Evolutionary conservation across 192 early-diverging fungal genomes (phyloP), one percentile per base, ranked within the genome.

Genomic region (Bifiguratus adelaidae): DNA sequence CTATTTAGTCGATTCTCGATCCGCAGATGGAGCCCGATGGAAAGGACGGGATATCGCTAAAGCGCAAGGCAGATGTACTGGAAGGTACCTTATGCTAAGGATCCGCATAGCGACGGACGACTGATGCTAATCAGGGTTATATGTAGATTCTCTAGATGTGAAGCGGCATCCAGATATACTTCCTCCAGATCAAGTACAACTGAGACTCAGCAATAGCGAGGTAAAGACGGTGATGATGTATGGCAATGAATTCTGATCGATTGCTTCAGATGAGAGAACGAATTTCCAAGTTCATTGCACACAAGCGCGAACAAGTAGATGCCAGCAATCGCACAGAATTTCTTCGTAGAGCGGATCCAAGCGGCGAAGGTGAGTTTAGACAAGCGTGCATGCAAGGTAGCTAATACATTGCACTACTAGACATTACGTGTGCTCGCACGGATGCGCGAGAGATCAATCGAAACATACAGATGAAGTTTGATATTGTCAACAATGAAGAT

Each of bases 381-480:
- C 15, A 11, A 34, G 32, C 11, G 11, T 15, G 32, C 32, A 34
- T 34, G 11, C 32, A 11, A 34, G 11, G 11, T 13, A 34, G 11
- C 32, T 34, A 15, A 34, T 15, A 34, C 1, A 13, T 34, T 34
- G 11, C 32, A 11, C 15, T 15, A 0, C 32, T 21, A 40, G 62
- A 65, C 19, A 52, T 58, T 8, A 63, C 61, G 13, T 87, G 88
- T 46, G 83, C 88, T 16, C 71, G 88, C 27, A 74, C 70, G 6
- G 85, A 90, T 50, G 80, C 84, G 3, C 70, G 71, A 30, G 78
- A 77, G 41, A 63, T 82, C 4, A 88, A 83, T 52, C 63, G 82
- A 7, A 85, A 79, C 15, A 79, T 89, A 20, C 83, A 88, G 54
- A 82, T 92, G 68, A 86, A 84, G 34, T 65, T 74, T 29, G 78